Evolutionary conservation across 768 basidiomycete genomes (phyloP).

Genomic region (Suillus spraguei): DNA sequence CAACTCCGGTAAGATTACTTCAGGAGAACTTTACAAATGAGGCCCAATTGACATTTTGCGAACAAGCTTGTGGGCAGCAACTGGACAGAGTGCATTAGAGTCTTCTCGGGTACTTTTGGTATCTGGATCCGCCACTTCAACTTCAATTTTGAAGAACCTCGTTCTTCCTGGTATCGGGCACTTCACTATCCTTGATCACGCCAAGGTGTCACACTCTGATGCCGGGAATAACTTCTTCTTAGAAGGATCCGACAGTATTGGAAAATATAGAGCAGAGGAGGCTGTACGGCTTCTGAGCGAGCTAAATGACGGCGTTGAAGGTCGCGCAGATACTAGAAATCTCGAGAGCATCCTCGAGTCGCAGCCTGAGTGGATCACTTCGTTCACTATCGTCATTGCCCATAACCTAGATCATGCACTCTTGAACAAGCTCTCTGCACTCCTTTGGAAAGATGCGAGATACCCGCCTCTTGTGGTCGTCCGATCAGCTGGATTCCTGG

Average conservation of each 20-base stretch:
- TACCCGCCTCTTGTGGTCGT: constrained; percentile 75
- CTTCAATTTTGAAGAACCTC: constrained; percentile 93
- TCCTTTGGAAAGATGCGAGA: constrained; percentile 68
- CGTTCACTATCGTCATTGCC: constrained; percentile 81
- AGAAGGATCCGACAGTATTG: constrained; percentile 72
- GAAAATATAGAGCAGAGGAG: constrained; percentile 78
- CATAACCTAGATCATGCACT: constrained; percentile 70
- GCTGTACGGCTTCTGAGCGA: constrained; percentile 77
- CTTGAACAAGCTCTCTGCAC: constrained; percentile 58
- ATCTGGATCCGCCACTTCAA: constrained; percentile 80
- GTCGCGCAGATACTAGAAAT: constrained; percentile 57
- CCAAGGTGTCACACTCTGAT: constrained; percentile 65
- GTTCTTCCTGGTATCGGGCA: constrained; percentile 96
- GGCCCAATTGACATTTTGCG: constrained; percentile 1
- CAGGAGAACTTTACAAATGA: constrained; percentile 7
- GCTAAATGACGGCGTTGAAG: constrained; percentile 87
- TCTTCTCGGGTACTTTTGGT: constrained; percentile 80
- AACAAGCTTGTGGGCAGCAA: constrained; percentile 88
- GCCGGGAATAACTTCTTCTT: constrained; percentile 98
- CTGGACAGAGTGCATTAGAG: constrained; percentile 90
- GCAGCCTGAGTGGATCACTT: constrained; percentile 54
- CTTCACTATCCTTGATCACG: constrained; percentile 86
- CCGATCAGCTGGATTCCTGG: constrained; percentile 86
- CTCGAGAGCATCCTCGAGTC: constrained; percentile 59
- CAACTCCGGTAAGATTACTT: constrained; percentile 73